A percentile compares a stretch with the other conserved stretches of the same genome.
Evolutionary conservation across 805 yeast species (phyloP).

Genomic region (Candida coleopterorum): DNA sequence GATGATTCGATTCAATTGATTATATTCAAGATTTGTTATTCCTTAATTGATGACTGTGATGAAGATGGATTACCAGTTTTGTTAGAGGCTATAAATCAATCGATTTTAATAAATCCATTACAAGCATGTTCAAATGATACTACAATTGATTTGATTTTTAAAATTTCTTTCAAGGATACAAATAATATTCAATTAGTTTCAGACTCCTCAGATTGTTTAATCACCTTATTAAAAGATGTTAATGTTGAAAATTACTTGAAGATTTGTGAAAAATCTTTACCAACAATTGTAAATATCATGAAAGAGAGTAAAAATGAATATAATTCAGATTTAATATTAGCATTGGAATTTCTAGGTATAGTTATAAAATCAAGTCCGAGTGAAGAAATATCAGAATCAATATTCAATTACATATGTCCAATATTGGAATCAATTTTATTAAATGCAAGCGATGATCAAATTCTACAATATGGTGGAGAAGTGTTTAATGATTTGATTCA

Average conservation of each 20-base stretch:
- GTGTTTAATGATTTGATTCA: constrained; percentile 59
- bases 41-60: constrained; percentile 56
- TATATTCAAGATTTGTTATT: constrained; percentile 34
- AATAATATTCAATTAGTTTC: constrained; percentile 65
- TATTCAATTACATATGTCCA: constrained; percentile 43
- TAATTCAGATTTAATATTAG: constrained; percentile 54
- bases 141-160: constrained; percentile 55
- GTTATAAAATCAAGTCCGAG: constrained; percentile 35
- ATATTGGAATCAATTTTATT: constrained; percentile 36
- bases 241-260: constrained; percentile 39
- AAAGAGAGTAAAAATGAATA: constrained; percentile 36
- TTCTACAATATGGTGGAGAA: constrained; percentile 73
- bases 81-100: constrained; percentile 61
- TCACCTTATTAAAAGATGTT: constrained; percentile 49
- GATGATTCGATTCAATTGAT: constrained; percentile 25
- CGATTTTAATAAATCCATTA: constrained; percentile 37
- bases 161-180: constrained; percentile 67
- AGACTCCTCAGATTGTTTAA: constrained; percentile 67
- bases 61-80: constrained; percentile 78
- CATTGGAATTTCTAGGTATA: constrained; percentile 52
- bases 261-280: constrained; percentile 50
- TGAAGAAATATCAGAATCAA: constrained; percentile 29
- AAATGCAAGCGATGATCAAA: constrained; percentile 63
- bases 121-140: constrained; percentile 23
- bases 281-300: constrained; percentile 39